Evolutionary conservation across 1,284 basidiomycete genomes (phyloP).

Genomic region (Mycena sp.): DNA sequence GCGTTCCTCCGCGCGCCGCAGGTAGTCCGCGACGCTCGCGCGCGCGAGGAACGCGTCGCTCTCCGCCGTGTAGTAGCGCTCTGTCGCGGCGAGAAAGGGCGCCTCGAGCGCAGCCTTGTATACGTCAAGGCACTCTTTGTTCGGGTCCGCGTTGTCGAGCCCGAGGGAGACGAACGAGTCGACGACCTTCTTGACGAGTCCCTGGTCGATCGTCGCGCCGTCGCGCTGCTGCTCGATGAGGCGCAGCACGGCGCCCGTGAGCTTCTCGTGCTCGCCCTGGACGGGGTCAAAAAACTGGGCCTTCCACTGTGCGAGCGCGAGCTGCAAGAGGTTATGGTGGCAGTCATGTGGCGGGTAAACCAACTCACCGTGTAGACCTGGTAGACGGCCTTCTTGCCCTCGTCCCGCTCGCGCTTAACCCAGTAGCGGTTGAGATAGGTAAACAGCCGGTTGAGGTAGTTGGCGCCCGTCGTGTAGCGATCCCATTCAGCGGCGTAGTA

Average conservation of each 20-base stretch:
- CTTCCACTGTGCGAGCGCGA: slow-evolving; percentile 97
- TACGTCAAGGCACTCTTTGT: slow-evolving; percentile 93
- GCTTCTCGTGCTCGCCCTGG: slow-evolving; percentile 66
- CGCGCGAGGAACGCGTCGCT: slow-evolving; percentile 83
- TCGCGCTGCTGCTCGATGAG: slow-evolving; percentile 95
- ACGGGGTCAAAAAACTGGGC: slow-evolving; percentile 90
- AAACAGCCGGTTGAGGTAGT: slow-evolving; percentile 96
- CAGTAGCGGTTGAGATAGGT: slow-evolving; percentile 98
- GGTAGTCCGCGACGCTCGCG: slow-evolving; percentile 87
- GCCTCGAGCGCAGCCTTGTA: slow-evolving; percentile 94
- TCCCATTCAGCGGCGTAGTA: slow-evolving; percentile 97
- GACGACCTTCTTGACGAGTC: slow-evolving; percentile 95
- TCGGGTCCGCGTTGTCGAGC: slow-evolving; percentile 90
- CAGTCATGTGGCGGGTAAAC: slow-evolving; percentile 2
- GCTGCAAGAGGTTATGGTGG: slow-evolving; percentile 53
- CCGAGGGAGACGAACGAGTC: slow-evolving; percentile 98
- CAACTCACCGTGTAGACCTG: slow-evolving; percentile 93
- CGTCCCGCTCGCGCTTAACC: slow-evolving; percentile 98
- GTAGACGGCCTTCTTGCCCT: slow-evolving; percentile 96
- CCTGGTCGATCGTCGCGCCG: slow-evolving; percentile 94
- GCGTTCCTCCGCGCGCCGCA: slow-evolving; percentile 95
- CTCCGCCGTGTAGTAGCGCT: slow-evolving; percentile 92
- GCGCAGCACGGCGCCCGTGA: slow-evolving; percentile 89
- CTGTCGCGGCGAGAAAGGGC: slow-evolving; percentile 90
- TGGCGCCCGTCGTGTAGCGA: slow-evolving; percentile 95